These are phyloP conservation scores for Drechslerella dactyloides DNA, from an alignment of 2,329 filamentous ascomycete genomes.

Conservation along the genomic window DNA sequence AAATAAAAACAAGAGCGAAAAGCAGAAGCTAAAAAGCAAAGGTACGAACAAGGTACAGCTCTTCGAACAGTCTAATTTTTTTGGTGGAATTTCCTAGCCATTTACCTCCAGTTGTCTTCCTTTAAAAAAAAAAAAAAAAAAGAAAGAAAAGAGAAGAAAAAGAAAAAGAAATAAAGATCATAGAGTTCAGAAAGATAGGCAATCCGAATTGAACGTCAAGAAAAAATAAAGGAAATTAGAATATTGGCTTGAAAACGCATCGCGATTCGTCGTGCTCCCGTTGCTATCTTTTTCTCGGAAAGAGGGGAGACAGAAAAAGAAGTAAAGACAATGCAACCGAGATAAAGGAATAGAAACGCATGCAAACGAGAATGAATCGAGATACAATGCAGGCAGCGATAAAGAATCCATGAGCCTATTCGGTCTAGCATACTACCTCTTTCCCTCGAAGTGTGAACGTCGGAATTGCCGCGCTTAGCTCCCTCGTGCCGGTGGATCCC, in stretches of 20 bases:
- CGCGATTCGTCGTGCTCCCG: conserved; percentile 37
- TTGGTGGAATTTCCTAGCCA: not conserved
- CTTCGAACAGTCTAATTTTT: conserved; percentile 2
- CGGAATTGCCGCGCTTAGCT: conserved; percentile 13
- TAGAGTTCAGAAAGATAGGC: no score
- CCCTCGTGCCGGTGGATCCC: conserved; percentile 52
- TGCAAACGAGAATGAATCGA: conserved; percentile 22
- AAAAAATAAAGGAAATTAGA: conserved; percentile 11
- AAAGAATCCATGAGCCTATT: conserved; percentile 12
- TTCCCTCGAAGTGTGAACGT: not conserved
- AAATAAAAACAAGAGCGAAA: not conserved
- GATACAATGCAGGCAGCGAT: conserved; percentile 14
- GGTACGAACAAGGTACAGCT: not conserved
- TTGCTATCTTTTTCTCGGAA: not conserved
- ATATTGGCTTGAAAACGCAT: conserved; percentile 5
- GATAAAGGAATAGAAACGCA: conserved; percentile 28
- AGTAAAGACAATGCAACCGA: conserved; percentile 11
- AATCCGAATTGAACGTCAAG: conserved; percentile 17
- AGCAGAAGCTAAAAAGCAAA: not conserved
- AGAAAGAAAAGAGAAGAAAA: conserved; percentile 41
- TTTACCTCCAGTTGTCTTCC: not conserved
- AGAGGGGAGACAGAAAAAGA: no score
- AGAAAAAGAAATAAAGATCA: conserved; percentile 2
- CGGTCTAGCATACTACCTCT: conserved; percentile 2
- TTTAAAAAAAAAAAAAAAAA: conserved; percentile 29